Evolutionary conservation across 768 basidiomycete genomes (phyloP).

Genomic region (Psilocybe sp.): DNA sequence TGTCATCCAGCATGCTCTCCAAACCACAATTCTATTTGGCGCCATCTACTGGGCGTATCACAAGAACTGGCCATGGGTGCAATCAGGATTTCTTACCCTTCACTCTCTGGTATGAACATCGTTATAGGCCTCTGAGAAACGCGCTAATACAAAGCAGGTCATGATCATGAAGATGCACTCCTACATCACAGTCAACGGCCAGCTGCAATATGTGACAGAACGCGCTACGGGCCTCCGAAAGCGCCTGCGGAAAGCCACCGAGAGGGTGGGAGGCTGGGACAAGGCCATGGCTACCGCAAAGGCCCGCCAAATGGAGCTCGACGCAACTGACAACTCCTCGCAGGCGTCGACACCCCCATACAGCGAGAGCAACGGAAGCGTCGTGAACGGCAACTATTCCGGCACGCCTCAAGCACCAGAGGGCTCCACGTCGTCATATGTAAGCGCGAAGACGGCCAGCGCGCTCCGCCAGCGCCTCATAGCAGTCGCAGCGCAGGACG

Average conservation of each 20-base stretch:
- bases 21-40: constrained; percentile 66
- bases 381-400: constrained; percentile 28
- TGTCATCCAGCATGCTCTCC: constrained; percentile 76
- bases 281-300: constrained; percentile 53
- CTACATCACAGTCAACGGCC: constrained; percentile 86
- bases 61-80: constrained; percentile 97
- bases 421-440: constrained; percentile 47
- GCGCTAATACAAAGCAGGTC: constrained; percentile 34
- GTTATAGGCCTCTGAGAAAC: background rate
- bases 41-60: constrained; percentile 92
- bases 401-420: constrained; percentile 44
- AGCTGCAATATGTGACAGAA: constrained; percentile 55
- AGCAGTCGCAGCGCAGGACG: constrained; percentile 30
- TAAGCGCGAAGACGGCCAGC: constrained; percentile 49
- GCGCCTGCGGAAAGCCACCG: constrained; percentile 45
- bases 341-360: constrained; percentile 11
- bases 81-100: constrained; percentile 84
- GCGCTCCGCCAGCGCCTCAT: constrained; percentile 58
- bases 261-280: constrained; percentile 64
- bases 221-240: constrained; percentile 43
- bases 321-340: constrained; percentile 18
- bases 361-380: constrained; percentile 19
- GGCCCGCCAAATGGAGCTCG: constrained; percentile 37
- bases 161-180: constrained; percentile 98
- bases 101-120: constrained; percentile 67